Evolutionary conservation across 306 rosid genomes (phyloP).

Genomic region (Trifolium repens): DNA sequence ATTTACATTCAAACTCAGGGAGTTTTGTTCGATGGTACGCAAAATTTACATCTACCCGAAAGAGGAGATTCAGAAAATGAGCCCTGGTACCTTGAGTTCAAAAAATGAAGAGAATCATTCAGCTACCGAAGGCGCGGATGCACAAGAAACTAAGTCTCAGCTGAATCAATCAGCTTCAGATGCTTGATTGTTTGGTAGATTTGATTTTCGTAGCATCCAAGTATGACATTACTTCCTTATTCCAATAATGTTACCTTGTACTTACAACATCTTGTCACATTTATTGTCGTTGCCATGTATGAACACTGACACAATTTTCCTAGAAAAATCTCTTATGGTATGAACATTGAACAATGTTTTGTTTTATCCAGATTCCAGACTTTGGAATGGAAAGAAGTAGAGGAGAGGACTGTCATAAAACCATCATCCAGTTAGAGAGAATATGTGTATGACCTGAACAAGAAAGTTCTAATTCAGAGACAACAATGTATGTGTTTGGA

Average conservation of each 20-base stretch:
- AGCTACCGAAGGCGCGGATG: slow-evolving; percentile 56
- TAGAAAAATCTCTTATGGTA: slow-evolving; percentile 1
- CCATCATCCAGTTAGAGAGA: slow-evolving; percentile 50
- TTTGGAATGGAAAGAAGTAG: slow-evolving; percentile 34
- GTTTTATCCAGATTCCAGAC: slow-evolving; percentile 37
- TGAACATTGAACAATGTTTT: slow-evolving; percentile 3
- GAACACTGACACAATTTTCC: slow-evolving; percentile 33
- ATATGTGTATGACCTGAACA: slow-evolving; percentile 43
- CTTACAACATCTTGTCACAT: neutral
- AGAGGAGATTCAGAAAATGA: slow-evolving; percentile 97
- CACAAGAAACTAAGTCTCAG: slow-evolving; percentile 56
- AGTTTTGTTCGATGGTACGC: slow-evolving; percentile 90
- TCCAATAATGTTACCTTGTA: slow-evolving; percentile 13
- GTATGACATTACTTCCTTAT: slow-evolving; percentile 29
- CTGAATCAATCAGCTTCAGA: slow-evolving; percentile 43
- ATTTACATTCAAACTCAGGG: slow-evolving; percentile 55
- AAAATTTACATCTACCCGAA: slow-evolving; percentile 86
- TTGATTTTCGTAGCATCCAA: slow-evolving; percentile 45
- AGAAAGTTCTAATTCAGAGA: slow-evolving; percentile 44
- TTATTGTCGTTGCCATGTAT: slow-evolving; percentile 1
- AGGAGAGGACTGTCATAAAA: slow-evolving; percentile 49
- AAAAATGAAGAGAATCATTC: slow-evolving; percentile 65
- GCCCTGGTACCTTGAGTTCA: slow-evolving; percentile 65
- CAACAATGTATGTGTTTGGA: slow-evolving; percentile 40
- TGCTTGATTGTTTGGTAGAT: slow-evolving; percentile 48